Percentiles rank a stretch among this genome's conserved stretches.
phyloP scores from a whole-genome alignment of 805 yeast genomes.

The Debaryomyces castellii region DNA sequence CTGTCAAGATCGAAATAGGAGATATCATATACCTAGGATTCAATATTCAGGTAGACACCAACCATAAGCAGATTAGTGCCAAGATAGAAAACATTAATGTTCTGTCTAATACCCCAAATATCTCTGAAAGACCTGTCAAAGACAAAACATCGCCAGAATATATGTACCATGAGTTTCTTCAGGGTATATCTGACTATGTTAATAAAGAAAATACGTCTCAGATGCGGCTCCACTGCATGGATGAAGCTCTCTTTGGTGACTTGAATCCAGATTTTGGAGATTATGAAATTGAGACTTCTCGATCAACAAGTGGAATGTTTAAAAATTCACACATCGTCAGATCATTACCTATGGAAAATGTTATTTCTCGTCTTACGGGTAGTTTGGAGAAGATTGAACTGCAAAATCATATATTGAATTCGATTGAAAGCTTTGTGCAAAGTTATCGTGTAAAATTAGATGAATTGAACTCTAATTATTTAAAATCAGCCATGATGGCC shows the following conservation, averaged over 20 bases:
- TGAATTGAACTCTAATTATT: constrained; percentile 23
- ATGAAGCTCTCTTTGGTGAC: constrained; percentile 58
- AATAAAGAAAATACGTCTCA: constrained; percentile 38
- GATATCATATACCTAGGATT: constrained; percentile 94
- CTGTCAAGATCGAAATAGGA: constrained; percentile 66
- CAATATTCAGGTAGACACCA: constrained; percentile 66
- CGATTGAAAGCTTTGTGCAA: constrained; percentile 54
- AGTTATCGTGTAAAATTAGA: constrained; percentile 40
- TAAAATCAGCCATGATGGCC: constrained; percentile 5
- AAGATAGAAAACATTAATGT: constrained; percentile 62
- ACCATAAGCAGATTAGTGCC: constrained; percentile 86
- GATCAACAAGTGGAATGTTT: constrained; percentile 56
- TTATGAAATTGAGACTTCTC: constrained; percentile 46
- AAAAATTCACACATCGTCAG: constrained; percentile 61
- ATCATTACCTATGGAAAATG: constrained; percentile 52
- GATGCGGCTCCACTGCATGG: constrained; percentile 15
- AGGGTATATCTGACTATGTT: constrained; percentile 19
- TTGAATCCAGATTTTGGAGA: constrained; percentile 51
- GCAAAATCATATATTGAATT: constrained; percentile 54
- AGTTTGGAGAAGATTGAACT: constrained; percentile 58
- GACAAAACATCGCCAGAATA: constrained; percentile 24
- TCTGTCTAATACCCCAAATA: not conserved
- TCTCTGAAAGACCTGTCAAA: not conserved
- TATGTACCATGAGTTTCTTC: constrained; percentile 36
- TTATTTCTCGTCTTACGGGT: constrained; percentile 53